Base-by-base conservation (phyloP, 495 filamentous ascomycete species). In the Barbatosphaeria neglecta region DNA sequence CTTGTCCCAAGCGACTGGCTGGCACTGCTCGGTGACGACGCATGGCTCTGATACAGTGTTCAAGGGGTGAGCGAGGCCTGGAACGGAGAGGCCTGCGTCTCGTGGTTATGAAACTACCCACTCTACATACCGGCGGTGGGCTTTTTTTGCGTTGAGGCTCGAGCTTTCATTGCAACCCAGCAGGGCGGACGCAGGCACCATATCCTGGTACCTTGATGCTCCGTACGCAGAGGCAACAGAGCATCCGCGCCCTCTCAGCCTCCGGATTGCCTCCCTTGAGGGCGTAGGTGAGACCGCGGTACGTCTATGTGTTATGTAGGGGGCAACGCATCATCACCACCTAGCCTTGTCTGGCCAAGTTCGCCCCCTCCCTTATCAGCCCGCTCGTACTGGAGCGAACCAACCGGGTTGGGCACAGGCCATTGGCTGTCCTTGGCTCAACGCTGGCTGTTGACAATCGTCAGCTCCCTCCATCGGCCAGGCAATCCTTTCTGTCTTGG, bases 281-380 rank as follows among this genome's bases (percentile, higher is more conserved):
- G 17, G 13, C 22, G 15, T 20, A 35, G 35, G 19, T 46, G 45
- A 46, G 45, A 46, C 45, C 31, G 31, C 41, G 15, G 45, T 25
- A 22, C 37, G 45, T 46, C 45, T 27, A 37, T 46, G 45, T 46
- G 45, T n/a, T 37, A 46, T 46, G 45, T 46, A 46, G 45, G 45
- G 45, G 45, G 35, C 2, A 23, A n/a, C 39, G 13, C 15, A 4
- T n/a, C 13, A 35, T 23, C 39, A 23, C 39, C 39, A 41, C 16
- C 39, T 23, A 22, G 39, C 39, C 39, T 41, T n/a, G 20, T 23
- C 39, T 41, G 39, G 39, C 39, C 20, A 23, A 41, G 20, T n/a
- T n/a, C 13, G 15, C 33, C 13, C 33, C 18, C 6, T 16, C 20
- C 20, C 22, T 22, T 18, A 38, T n/a, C n/a, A n/a, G n/a, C 38